Conservation (phyloP, 768 basidiomycete species). For the Tricholoma saponaceum region DNA sequence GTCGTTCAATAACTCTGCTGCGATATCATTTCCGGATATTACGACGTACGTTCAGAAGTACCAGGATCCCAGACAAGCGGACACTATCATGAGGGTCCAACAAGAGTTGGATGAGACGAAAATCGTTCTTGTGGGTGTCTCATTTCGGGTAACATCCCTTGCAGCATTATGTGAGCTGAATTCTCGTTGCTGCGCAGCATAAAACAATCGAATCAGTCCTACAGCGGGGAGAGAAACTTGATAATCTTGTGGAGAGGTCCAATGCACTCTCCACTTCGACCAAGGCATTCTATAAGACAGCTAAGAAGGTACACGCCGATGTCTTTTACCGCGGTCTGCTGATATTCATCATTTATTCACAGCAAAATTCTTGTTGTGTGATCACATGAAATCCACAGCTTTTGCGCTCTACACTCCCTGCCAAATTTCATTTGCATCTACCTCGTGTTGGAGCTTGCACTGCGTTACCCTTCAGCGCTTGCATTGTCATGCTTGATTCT, state of each 20-base stretch:
- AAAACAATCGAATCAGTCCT: constrained; percentile 99
- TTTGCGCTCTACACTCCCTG: neutral
- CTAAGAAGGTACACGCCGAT: constrained; percentile 80
- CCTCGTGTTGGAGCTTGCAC: constrained; percentile 2
- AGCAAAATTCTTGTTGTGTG: constrained; percentile 97
- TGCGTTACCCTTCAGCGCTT: neutral
- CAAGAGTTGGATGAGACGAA: constrained; percentile 99
- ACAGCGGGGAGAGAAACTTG: constrained; percentile 93
- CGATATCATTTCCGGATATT: constrained; percentile 76
- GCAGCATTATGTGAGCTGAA: neutral
- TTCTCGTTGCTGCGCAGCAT: constrained; percentile 53
- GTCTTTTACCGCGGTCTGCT: constrained; percentile 4
- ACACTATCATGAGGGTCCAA: constrained; percentile 98
- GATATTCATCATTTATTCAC: constrained; percentile 10
- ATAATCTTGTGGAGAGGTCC: constrained; percentile 92
- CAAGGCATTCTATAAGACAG: constrained; percentile 99
- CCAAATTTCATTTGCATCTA: constrained; percentile 11
- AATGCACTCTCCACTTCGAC: constrained; percentile 83
- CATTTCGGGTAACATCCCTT: neutral
- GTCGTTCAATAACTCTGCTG: constrained; percentile 56
- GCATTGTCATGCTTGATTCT: constrained; percentile 1
- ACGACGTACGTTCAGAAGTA: constrained; percentile 82
- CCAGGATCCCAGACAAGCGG: constrained; percentile 95
- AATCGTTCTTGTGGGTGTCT: constrained; percentile 82
- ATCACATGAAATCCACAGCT: constrained; percentile 52